Conservation (phyloP, 2,329 filamentous ascomycete genomes). For the Colletotrichum sp. region DNA sequence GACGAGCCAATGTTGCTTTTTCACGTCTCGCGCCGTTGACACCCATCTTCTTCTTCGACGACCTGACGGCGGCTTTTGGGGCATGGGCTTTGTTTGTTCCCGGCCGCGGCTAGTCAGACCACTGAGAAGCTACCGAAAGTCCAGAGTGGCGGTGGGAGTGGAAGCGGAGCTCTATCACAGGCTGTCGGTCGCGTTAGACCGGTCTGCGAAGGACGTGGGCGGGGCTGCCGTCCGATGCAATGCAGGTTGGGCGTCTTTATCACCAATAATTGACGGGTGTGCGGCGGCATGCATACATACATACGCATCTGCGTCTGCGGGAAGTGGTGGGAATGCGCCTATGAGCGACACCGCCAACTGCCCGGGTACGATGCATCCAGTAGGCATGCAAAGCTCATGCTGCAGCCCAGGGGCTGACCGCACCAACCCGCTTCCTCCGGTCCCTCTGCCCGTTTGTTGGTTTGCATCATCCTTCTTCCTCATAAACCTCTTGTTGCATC, state of each 20-base stretch:
- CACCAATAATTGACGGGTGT: constrained; percentile 22
- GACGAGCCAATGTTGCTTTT: constrained; percentile 10
- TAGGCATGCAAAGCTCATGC: neutral
- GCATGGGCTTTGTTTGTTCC: neutral
- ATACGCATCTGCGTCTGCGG: constrained; percentile 14
- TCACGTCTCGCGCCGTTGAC: constrained; percentile 9
- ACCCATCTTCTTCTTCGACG: neutral
- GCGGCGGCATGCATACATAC: constrained; percentile 20
- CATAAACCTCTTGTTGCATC: constrained; percentile 55
- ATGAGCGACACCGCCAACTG: constrained; percentile 19
- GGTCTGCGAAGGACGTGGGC: neutral
- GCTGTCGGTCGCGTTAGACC: constrained; percentile 2
- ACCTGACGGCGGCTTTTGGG: neutral
- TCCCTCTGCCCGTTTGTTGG: neutral
- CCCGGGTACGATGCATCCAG: constrained; percentile 15
- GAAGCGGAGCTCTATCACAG: constrained; percentile 9
- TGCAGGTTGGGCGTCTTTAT: constrained; percentile 16
- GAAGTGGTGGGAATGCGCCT: constrained; percentile 15
- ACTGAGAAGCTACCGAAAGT: constrained; percentile 6
- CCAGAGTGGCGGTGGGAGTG: constrained; percentile 9
- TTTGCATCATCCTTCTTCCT: constrained; percentile 36
- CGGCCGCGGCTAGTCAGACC: constrained; percentile 15
- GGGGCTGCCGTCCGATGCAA: constrained; percentile 14
- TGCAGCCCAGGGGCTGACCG: constrained; percentile 7
- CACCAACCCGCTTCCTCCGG: neutral